These are phyloP conservation scores for Phaeophleospora eucalypticola DNA, from an alignment of 2,329 filamentous ascomycete genomes.

Conservation along the genomic window DNA sequence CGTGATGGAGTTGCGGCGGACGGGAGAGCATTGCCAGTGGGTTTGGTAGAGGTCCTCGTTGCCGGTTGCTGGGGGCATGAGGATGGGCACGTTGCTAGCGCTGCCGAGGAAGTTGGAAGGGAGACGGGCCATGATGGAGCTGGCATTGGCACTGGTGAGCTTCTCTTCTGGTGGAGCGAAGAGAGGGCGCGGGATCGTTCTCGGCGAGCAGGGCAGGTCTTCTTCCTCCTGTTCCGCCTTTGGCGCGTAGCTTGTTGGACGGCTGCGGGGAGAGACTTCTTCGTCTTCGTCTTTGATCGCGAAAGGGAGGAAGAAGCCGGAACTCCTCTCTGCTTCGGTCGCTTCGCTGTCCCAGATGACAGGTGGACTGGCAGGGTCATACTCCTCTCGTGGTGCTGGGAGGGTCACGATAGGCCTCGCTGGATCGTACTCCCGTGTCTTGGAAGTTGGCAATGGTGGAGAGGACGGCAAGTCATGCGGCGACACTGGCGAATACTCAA, in stretches of 20 bases:
- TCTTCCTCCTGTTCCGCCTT: slow-evolving; percentile 13
- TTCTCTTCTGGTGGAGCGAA: slow-evolving; percentile 14
- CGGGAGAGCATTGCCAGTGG: slow-evolving; percentile 8
- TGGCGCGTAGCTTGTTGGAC: slow-evolving; percentile 15
- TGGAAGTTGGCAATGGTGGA: slow-evolving; percentile 22
- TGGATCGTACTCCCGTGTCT: slow-evolving; percentile 27
- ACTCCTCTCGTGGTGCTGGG: slow-evolving; percentile 20
- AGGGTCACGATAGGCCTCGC: slow-evolving; percentile 21
- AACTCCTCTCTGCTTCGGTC: slow-evolving; percentile 15
- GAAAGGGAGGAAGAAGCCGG: slow-evolving; percentile 20
- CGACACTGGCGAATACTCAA: slow-evolving; percentile 3
- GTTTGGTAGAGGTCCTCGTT: slow-evolving; percentile 10
- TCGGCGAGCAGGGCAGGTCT: slow-evolving; percentile 38
- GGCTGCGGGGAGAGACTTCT: slow-evolving; percentile 15
- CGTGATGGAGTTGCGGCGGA: not conserved
- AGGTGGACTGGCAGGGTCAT: slow-evolving; percentile 29
- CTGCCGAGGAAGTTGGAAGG: slow-evolving; percentile 15
- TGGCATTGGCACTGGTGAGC: slow-evolving; percentile 32
- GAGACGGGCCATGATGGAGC: slow-evolving; percentile 26
- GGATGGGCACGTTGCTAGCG: slow-evolving; percentile 25
- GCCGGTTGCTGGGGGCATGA: slow-evolving; percentile 18
- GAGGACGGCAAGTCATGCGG: slow-evolving; percentile 23
- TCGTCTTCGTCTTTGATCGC: slow-evolving; percentile 9
- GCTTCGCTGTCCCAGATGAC: slow-evolving; percentile 10
- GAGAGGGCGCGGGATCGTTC: slow-evolving; percentile 26